Evolutionary conservation across 2,329 filamentous ascomycete genomes (phyloP), one percentile per base, ranked within the genome.

Genomic region (Myriosclerotinia duriaeana): DNA sequence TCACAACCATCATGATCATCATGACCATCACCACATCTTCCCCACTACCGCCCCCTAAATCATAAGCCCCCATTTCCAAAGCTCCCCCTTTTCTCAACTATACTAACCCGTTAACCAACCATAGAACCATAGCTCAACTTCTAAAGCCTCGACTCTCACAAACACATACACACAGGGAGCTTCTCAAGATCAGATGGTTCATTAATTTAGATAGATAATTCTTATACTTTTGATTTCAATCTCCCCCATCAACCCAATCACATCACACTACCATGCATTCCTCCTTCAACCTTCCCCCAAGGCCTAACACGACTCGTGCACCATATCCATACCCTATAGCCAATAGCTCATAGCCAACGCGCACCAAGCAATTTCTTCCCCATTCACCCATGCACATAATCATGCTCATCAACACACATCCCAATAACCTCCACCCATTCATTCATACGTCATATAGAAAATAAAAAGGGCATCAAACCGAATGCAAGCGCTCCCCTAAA

Each of bases 361-460:
- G n/a, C 3, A 42, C 14, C 12, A 36, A 26, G 7, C 17, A 1
- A 46, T 34, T 8, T 30, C 7, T 42, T 36, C 17, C 8, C 36
- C 8, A 42, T 44, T 44, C 5, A 22, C 30, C 3, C 42, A 46
- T 17, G 3, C 8, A 3, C 17, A 36, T n/a, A 20, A 11, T n/a
- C 36, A 15, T 17, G 3, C 8, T 6, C 17, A 36, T n/a, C 30
- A 11, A 36, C 36, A 15, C 17, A 36, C 15, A 36, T 11, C 15
- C 20, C 15, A 34, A 53, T 52, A 52, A 52, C 34, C n/a, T 36
- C 26, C 11, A 36, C 44, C 14, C 26, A 26, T 26, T 26, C 20
- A 48, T 60, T 5, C 56, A 48, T 48, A 20, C 56, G 20, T 60
- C 20, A 34, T 48, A 60, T 48, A 60, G 20, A 60, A 48, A 60